These are phyloP conservation scores for Alternaria panax DNA, from an alignment of 2,329 filamentous ascomycete genomes.

Conservation along the genomic window DNA sequence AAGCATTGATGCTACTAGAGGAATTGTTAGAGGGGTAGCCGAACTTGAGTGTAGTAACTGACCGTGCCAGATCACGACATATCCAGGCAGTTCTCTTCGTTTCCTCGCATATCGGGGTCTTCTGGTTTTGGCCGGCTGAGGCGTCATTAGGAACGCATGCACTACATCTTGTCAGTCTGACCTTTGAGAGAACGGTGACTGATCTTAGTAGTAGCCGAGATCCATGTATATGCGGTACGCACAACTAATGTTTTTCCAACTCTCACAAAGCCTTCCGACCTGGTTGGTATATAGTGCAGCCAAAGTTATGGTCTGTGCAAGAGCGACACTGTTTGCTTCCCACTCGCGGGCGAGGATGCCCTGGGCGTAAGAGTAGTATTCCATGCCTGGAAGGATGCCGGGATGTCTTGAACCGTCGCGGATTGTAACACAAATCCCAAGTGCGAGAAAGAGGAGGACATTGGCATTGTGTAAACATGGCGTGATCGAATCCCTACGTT, in stretches of 20 bases:
- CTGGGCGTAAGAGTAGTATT: neutral
- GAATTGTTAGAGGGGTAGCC: neutral
- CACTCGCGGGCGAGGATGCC: neutral
- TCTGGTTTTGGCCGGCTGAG: neutral
- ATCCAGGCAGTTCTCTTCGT: neutral
- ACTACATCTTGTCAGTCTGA: neutral
- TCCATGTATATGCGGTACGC: neutral
- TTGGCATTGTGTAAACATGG: neutral
- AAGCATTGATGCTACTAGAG: neutral
- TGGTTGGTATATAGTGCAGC: neutral
- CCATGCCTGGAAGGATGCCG: neutral
- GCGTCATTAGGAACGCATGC: neutral
- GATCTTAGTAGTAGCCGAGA: neutral
- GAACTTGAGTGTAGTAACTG: neutral
- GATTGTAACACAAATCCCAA: neutral
- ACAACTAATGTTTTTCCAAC: neutral
- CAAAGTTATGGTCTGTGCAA: neutral
- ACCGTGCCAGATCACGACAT: neutral
- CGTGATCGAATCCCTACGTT: neutral
- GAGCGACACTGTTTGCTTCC: neutral
- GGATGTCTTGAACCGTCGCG: neutral
- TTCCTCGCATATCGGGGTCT: neutral
- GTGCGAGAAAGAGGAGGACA: neutral
- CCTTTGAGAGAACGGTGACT: neutral
- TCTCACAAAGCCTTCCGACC: neutral